These are phyloP conservation scores for Anaeromyces robustus DNA, from an alignment of 192 early-diverging fungal species.

Conservation along the genomic window DNA sequence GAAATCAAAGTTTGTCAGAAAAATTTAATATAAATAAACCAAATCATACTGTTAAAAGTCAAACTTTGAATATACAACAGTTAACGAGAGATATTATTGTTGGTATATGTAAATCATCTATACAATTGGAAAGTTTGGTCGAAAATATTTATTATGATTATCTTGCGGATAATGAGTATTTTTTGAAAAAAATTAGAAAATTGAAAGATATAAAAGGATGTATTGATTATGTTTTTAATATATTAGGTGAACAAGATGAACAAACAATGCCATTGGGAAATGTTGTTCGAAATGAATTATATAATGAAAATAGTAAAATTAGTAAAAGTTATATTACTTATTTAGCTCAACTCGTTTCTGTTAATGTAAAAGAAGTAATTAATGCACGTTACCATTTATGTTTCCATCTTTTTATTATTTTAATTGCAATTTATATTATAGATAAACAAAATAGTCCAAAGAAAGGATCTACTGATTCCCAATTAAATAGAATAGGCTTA, in stretches of 20 bases:
- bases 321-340: neutral
- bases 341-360: neutral
- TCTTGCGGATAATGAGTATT: neutral
- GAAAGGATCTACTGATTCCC: neutral
- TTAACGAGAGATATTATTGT: neutral
- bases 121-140: neutral
- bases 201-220: neutral
- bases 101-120: neutral
- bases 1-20: neutral
- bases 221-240: neutral
- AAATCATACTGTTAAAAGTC: neutral
- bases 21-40: neutral
- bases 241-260: neutral
- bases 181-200: neutral
- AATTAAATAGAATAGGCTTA: neutral
- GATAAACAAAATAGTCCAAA: neutral
- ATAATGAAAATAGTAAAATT: neutral
- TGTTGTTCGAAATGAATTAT: neutral
- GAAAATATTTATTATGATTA: neutral
- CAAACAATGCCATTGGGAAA: neutral
- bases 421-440: neutral
- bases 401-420: neutral
- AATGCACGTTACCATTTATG: neutral
- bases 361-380: neutral
- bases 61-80: neutral